Evolutionary conservation across 345 rosid genomes (phyloP).

Genomic region (Brassica juncea): DNA sequence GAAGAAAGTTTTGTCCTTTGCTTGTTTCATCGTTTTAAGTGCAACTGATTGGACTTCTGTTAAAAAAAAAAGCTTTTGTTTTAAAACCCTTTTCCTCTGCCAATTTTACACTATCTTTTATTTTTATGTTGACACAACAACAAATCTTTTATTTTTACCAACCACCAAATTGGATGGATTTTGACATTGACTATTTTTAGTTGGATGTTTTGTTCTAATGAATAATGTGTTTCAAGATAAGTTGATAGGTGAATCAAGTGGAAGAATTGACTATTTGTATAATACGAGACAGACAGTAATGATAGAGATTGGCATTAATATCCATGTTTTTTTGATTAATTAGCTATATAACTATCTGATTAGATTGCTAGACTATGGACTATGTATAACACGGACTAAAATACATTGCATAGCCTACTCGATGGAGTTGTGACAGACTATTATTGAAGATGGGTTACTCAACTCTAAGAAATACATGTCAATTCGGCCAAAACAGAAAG

Average conservation of each 20-base stretch:
- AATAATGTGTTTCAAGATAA: background rate
- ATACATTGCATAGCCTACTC: background rate
- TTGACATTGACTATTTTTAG: background rate
- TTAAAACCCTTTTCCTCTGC: background rate
- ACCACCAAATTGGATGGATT: slow-evolving; percentile 12
- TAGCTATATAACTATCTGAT: background rate
- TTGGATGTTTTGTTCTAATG: background rate
- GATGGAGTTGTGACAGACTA: background rate
- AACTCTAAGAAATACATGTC: background rate
- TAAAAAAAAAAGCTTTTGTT: background rate
- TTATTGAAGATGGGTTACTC: background rate
- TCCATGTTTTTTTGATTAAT: background rate
- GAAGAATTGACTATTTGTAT: background rate
- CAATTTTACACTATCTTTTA: background rate
- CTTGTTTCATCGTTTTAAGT: slow-evolving; percentile 27
- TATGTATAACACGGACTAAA: background rate
- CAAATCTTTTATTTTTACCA: background rate
- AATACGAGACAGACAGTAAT: background rate
- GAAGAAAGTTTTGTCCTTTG: slow-evolving; percentile 41
- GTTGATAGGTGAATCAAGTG: background rate
- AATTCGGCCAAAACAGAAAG: background rate
- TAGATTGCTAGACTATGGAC: background rate
- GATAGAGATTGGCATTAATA: background rate
- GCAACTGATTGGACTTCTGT: slow-evolving; percentile 29
- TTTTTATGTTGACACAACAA: background rate